These are phyloP conservation scores for Xerophyta viscosa DNA, from an alignment of 106 monocot species.

Conservation along the genomic window DNA sequence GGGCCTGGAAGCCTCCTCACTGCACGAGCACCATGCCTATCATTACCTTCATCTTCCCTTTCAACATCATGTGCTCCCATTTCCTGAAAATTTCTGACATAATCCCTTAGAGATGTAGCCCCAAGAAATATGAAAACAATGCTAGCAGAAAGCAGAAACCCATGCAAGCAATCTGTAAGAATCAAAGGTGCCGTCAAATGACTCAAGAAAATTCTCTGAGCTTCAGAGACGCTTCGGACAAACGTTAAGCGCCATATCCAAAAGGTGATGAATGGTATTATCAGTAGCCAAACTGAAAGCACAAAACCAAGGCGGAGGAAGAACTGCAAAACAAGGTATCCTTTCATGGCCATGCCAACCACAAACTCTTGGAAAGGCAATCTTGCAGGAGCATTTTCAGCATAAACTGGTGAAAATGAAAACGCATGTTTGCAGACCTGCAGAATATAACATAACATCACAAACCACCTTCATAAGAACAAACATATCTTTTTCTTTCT, in stretches of 20 bases:
- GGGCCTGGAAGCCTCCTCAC: conserved; percentile 55
- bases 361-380: conserved; percentile 94
- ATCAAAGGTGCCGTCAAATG: conserved; percentile 77
- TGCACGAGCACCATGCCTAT: conserved; percentile 82
- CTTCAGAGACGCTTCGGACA: conserved; percentile 88
- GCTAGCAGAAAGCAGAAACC: conserved; percentile 91
- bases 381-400: conserved; percentile 85
- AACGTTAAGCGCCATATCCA: conserved; percentile 98
- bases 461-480: too few relatives aligned
- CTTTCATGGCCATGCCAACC: conserved; percentile 89
- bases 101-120: conserved; percentile 95
- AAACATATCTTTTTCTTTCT: too few relatives aligned
- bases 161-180: conserved; percentile 95
- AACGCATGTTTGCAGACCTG: conserved; percentile 99
- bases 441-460: too few relatives aligned
- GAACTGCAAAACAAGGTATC: conserved; percentile 84
- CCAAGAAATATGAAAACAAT: conserved; percentile 99
- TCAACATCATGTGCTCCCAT: conserved; percentile 81
- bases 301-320: conserved; percentile 90
- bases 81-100: conserved; percentile 83
- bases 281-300: conserved; percentile 96
- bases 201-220: conserved; percentile 85
- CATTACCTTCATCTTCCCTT: conserved; percentile 83
- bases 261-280: conserved; percentile 98
- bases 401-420: conserved; percentile 96